Evolutionary conservation across 495 filamentous ascomycete genomes (phyloP).

Genomic region (Tuber microsphaerosporum): DNA sequence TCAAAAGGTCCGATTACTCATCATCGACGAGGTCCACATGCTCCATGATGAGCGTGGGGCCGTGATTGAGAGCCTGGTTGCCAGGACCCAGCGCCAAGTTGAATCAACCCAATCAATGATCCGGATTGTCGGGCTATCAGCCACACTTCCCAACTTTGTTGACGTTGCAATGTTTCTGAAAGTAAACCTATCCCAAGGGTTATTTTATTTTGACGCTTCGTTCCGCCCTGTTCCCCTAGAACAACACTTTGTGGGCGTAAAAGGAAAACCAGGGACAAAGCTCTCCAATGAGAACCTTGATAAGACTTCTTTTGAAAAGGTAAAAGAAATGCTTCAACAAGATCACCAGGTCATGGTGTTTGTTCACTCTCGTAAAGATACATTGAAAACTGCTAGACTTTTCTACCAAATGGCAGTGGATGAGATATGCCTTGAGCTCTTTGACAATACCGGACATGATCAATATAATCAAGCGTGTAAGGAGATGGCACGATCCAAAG

Average conservation of each 20-base stretch:
- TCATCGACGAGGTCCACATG: slow-evolving; percentile 99
- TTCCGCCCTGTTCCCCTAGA: slow-evolving; percentile 94
- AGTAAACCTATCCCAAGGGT: slow-evolving; percentile 83
- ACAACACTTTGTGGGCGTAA: slow-evolving; percentile 94
- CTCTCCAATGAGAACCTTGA: slow-evolving; percentile 83
- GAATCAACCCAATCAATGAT: slow-evolving; percentile 97
- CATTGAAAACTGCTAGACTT: slow-evolving; percentile 74
- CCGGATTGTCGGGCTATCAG: slow-evolving; percentile 87
- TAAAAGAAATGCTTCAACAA: slow-evolving; percentile 77
- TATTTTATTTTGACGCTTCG: slow-evolving; percentile 95
- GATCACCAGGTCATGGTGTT: slow-evolving; percentile 98
- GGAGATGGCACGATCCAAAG: slow-evolving; percentile 76
- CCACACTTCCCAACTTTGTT: slow-evolving; percentile 89
- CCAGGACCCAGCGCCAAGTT: slow-evolving; percentile 88
- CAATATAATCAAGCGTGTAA: slow-evolving; percentile 64
- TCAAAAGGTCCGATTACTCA: slow-evolving; percentile 90
- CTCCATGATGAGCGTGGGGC: slow-evolving; percentile 95
- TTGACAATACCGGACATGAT: slow-evolving; percentile 66
- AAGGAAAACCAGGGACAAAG: slow-evolving; percentile 75
- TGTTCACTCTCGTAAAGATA: slow-evolving; percentile 94
- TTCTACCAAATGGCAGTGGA: slow-evolving; percentile 81
- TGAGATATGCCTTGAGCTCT: slow-evolving; percentile 64
- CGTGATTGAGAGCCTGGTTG: slow-evolving; percentile 89
- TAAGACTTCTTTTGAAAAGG: slow-evolving; percentile 78
- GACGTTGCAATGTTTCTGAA: slow-evolving; percentile 96